Percentiles rank a stretch among this genome's conserved stretches.
These are phyloP conservation scores for Botrytis squamosa DNA, from an alignment of 2,329 filamentous ascomycete genomes.

Conservation along the genomic window DNA sequence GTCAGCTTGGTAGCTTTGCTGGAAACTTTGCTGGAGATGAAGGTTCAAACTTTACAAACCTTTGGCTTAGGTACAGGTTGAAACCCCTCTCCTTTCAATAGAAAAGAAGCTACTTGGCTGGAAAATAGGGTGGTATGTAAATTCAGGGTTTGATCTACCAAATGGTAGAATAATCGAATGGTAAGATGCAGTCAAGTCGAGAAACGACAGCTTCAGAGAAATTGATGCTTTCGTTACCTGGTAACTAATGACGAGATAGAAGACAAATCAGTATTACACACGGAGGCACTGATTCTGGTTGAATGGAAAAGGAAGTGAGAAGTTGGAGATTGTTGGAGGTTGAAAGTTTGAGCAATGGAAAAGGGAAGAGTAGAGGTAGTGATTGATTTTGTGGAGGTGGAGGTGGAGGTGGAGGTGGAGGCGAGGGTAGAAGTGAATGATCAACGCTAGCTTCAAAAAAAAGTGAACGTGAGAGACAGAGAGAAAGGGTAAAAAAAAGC, in stretches of 20 bases:
- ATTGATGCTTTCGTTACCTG: not conserved
- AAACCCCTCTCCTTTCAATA: not conserved
- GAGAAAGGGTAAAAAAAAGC: not conserved
- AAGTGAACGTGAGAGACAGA: not conserved
- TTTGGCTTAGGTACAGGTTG: not conserved
- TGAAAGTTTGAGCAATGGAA: not conserved
- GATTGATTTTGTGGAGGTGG: not conserved
- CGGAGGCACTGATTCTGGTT: not conserved
- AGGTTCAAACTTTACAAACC: not conserved
- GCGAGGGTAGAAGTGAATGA: slow-evolving; percentile 1
- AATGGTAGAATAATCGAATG: not conserved
- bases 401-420: not conserved
- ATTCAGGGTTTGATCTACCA: too few relatives aligned
- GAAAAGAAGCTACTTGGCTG: not conserved
- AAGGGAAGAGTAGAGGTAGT: not conserved
- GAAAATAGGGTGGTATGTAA: too few relatives aligned
- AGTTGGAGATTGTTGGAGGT: not conserved
- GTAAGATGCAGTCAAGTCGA: not conserved
- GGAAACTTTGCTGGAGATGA: not conserved
- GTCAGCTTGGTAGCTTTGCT: not conserved
- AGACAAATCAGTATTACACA: not conserved
- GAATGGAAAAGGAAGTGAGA: not conserved
- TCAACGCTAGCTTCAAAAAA: not conserved
- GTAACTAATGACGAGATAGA: not conserved
- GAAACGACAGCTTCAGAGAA: not conserved